Base-by-base conservation (phyloP, 1,284 basidiomycete genomes). In the Wolfiporia cocos region DNA sequence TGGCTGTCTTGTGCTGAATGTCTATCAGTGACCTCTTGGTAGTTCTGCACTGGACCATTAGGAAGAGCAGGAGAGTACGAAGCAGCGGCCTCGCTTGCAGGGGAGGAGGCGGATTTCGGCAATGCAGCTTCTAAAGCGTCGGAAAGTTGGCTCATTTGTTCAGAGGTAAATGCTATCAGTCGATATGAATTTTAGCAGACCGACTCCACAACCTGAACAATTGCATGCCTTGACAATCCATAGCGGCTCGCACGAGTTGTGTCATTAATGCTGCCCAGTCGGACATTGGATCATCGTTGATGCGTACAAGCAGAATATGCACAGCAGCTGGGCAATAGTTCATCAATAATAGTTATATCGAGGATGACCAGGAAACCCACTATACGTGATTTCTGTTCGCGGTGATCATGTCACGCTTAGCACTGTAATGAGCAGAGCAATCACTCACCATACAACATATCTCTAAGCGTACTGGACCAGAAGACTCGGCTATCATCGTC, bases 401-500 rank as follows among this genome's bases (percentile, higher is more conserved):
- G n/a, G n/a, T n/a, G n/a, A n/a, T n/a, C n/a, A n/a, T n/a, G n/a
- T n/a, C n/a, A n/a, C n/a, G n/a, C n/a, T n/a, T n/a, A n/a, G n/a
- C n/a, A n/a, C n/a, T n/a, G n/a, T n/a, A n/a, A n/a, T n/a, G n/a
- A 34, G n/a, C 30, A 18, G 11, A 20, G 29, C 39, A 37, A 42
- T 11, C 20, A 67, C 78, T 42, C 47, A 84, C 82, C 78, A 52
- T 79, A 86, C 19, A 88, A 54, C 41, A 70, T 61, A 58, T 87
- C 83, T 42, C 80, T 67, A 26, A 82, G 58, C 18, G 61, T 61
- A 22, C 66, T 63, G 24, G 78, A 75, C 79, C 81, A 86, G 51
- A 85, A 85, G 2, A 83, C 76, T 28, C 78, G 70, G 48, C 81
- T 82, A 49, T 86, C 83, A 21, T 76, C 66, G 51, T 86, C 82